phyloP scores from a whole-genome alignment of 352 stramenopile genomes.

The Aphanomyces stellatus region DNA sequence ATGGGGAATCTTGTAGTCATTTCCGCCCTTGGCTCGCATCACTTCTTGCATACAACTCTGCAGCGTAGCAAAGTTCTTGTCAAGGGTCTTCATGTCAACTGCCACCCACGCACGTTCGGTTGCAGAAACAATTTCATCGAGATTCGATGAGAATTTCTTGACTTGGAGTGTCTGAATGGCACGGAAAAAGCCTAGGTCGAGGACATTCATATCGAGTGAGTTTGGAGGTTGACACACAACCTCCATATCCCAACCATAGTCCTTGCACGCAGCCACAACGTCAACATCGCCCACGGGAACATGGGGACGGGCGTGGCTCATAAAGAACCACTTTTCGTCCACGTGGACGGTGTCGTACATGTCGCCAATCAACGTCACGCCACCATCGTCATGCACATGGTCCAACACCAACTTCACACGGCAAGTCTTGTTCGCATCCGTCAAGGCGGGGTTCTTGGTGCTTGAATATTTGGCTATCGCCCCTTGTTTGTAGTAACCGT shows the following conservation, averaged over 20 bases:
- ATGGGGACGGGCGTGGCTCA: neutral
- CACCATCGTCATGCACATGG: no score
- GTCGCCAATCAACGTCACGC: no score
- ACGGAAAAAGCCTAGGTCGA: slow-evolving; percentile 27
- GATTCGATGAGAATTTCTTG: neutral
- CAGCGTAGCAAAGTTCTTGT: neutral
- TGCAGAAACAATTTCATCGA: neutral
- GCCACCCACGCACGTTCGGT: neutral
- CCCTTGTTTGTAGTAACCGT: no score
- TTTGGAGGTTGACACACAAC: slow-evolving; percentile 22
- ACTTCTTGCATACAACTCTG: neutral
- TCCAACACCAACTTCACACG: no score
- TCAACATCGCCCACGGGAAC: neutral
- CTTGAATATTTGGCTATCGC: no score
- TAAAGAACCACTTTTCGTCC: no score
- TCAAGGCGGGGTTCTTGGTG: no score
- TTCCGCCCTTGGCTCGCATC: neutral
- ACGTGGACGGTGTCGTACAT: no score
- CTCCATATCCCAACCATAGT: neutral
- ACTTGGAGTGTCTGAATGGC: slow-evolving; percentile 23
- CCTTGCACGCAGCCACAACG: neutral
- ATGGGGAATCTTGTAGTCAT: no score
- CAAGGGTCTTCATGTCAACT: neutral
- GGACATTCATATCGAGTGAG: slow-evolving; percentile 25
- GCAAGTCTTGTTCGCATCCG: no score